Evolutionary conservation across 495 filamentous ascomycete genomes (phyloP).

Genomic region (Penicillium samsonianum): DNA sequence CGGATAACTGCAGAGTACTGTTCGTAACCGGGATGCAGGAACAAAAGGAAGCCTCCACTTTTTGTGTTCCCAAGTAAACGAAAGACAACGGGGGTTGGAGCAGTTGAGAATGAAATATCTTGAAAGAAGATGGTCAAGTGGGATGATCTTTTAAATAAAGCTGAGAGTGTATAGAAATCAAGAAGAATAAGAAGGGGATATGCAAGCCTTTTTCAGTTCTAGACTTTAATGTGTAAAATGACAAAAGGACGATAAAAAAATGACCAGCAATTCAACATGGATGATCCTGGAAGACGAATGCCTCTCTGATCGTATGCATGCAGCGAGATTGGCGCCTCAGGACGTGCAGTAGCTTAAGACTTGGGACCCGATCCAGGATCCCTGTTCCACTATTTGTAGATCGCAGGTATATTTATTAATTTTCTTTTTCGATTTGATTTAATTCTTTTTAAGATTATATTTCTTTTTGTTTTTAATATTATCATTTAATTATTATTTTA

Average conservation of each 20-base stretch:
- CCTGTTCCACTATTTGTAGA: slow-evolving; percentile 25
- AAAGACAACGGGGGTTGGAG: slow-evolving; percentile 25
- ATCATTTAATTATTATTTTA: not conserved
- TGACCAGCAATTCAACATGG: slow-evolving; percentile 29
- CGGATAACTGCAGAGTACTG: slow-evolving; percentile 27
- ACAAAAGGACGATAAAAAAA: slow-evolving; percentile 13
- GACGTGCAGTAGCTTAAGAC: slow-evolving; percentile 17
- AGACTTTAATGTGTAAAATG: slow-evolving; percentile 10
- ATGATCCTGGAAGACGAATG: slow-evolving; percentile 38
- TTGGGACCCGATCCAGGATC: slow-evolving; percentile 19
- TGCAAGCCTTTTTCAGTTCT: slow-evolving; percentile 22
- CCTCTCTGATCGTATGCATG: slow-evolving; percentile 21
- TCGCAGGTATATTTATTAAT: slow-evolving; percentile 13
- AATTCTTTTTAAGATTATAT: not conserved
- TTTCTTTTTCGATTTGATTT: not conserved
- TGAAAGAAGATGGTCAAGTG: slow-evolving; percentile 10
- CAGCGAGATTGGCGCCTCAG: slow-evolving; percentile 19
- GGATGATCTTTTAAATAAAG: slow-evolving; percentile 14
- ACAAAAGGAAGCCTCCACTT: slow-evolving; percentile 21
- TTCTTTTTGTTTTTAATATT: not conserved
- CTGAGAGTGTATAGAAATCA: slow-evolving; percentile 1
- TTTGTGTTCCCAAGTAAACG: slow-evolving; percentile 13
- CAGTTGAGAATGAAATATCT: slow-evolving; percentile 33
- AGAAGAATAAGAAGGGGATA: slow-evolving; percentile 16
- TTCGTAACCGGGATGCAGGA: slow-evolving; percentile 30